Conservation (phyloP, 257 asterid species). For the Phtheirospermum japonicum region DNA sequence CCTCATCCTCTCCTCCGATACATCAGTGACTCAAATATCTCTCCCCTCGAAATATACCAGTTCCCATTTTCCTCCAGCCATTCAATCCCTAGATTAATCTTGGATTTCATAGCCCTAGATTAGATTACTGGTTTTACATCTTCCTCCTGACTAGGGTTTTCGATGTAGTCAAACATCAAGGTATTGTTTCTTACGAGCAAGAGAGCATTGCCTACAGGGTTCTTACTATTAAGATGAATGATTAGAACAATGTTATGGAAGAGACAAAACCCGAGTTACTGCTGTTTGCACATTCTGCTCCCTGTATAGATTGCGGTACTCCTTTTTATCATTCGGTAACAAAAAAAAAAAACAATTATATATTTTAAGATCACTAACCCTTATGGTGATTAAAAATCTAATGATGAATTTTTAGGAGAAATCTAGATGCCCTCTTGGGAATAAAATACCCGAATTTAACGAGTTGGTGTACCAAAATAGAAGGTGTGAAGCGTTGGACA, state of each 20-base stretch:
- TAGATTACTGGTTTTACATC: no score
- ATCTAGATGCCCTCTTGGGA: conserved; percentile 99
- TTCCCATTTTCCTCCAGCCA: no score
- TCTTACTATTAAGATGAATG: conserved; percentile 65
- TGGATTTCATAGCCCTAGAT: no score
- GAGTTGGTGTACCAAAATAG: conserved; percentile 97
- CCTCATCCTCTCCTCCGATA: no score
- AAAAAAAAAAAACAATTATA: neutral
- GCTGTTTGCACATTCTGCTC: conserved; percentile 91
- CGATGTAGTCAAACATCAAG: conserved; percentile 80
- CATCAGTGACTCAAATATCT: no score
- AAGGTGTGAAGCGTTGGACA: conserved; percentile 97
- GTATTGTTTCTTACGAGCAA: conserved; percentile 88
- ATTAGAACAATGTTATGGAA: conserved; percentile 94
- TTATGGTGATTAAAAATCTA: neutral
- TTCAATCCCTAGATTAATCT: no score
- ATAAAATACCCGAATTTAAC: conserved; percentile 95
- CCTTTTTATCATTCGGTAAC: conserved; percentile 99
- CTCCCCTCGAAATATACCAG: no score
- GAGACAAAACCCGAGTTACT: conserved; percentile 81
- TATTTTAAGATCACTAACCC: neutral
- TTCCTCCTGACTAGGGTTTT: conserved; percentile 67
- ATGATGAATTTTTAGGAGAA: conserved; percentile 58
- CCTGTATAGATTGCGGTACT: conserved; percentile 99
- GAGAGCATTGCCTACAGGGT: conserved; percentile 85